Evolutionary conservation across 805 yeast genomes (phyloP), one percentile per base, ranked within the genome.

Genomic region (Lipomyces yamadae): DNA sequence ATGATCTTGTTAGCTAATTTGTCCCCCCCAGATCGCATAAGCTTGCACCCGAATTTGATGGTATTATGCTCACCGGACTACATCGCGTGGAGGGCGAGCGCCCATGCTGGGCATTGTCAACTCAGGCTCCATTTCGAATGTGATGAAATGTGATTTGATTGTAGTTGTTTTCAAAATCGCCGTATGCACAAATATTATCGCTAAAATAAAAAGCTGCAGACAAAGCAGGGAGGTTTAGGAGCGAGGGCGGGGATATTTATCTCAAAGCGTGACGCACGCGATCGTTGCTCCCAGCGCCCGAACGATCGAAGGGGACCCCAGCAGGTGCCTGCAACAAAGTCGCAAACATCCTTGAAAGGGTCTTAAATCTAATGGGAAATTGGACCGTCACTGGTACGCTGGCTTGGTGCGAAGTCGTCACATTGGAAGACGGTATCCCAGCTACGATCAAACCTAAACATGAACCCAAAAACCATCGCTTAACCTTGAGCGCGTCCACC

Each of bases 11-110:
- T 42, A 42, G 48, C 48, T 15, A 18, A 42, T 42, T 42, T 42
- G 48, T 18, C 48, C 13, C 48, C 48, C 24, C 24, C 24, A 24
- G 11, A 42, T 42, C 48, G 7, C 48, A 42, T 42, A 42, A 2
- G 18, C 1, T 7, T 42, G n/a, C 1, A 29, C n/a, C 55, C 24
- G 29, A 29, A 32, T 24, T 24, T 24, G 24, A 34, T 8, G 30
- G 13, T 10, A 30, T 4, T 13, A 3, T 37, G 18, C 60, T 8
- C 13, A 57, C 60, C 60, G 18, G 24, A 32, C 42, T 18, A 24
- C 42, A 8, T 57, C 52, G 18, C 48, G 60, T 11, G 60, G 15
- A 37, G 60, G 60, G 42, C 60, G 60, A n/a, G 60, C 48, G 42
- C 42, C 42, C 33, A 37, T 34, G 34, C 48, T 42, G 15, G 48